A percentile compares a stretch with the other conserved stretches of the same genome.
phyloP scores from a whole-genome alignment of 768 basidiomycete genomes.

The Tulasnella sp. region DNA sequence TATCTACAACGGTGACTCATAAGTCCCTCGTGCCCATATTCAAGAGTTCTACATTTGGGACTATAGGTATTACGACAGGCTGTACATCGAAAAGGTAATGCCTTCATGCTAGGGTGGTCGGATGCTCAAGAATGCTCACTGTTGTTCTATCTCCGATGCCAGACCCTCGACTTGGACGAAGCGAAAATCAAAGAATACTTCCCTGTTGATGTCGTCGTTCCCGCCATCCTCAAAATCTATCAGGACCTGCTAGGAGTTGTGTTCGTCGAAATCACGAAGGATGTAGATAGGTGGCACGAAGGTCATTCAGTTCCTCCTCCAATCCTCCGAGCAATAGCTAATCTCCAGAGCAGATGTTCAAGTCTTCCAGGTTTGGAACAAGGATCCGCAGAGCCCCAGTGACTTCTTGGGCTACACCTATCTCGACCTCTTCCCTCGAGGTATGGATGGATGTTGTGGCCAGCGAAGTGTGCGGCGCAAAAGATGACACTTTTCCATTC shows the following conservation, averaged over 20 bases:
- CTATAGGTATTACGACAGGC: conserved; percentile 46
- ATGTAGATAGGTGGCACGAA: conserved; percentile 68
- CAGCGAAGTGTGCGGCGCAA: conserved; percentile 20
- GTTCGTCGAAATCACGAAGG: conserved; percentile 43
- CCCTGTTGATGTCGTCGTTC: conserved; percentile 76
- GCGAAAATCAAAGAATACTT: conserved; percentile 81
- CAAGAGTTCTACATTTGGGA: conserved; percentile 71
- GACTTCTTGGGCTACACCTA: conserved; percentile 81
- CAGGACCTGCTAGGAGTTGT: conserved; percentile 70
- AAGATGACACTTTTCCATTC: background rate
- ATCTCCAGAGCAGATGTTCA: conserved; percentile 53
- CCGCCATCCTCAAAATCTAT: conserved; percentile 74
- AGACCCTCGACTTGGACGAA: conserved; percentile 46
- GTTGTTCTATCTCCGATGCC: background rate
- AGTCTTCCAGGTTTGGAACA: conserved; percentile 78
- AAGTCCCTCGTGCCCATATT: background rate
- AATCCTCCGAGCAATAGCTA: background rate
- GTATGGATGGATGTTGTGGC: conserved; percentile 34
- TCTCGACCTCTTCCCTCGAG: conserved; percentile 78
- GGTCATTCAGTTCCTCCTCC: conserved; percentile 43
- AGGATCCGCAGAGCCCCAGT: conserved; percentile 57
- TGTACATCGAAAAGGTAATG: conserved; percentile 15
- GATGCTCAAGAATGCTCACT: background rate
- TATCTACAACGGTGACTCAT: background rate
- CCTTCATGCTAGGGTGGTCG: background rate